Conservation (phyloP, 2,329 filamentous ascomycete species). For the Clarireedia paspali region DNA sequence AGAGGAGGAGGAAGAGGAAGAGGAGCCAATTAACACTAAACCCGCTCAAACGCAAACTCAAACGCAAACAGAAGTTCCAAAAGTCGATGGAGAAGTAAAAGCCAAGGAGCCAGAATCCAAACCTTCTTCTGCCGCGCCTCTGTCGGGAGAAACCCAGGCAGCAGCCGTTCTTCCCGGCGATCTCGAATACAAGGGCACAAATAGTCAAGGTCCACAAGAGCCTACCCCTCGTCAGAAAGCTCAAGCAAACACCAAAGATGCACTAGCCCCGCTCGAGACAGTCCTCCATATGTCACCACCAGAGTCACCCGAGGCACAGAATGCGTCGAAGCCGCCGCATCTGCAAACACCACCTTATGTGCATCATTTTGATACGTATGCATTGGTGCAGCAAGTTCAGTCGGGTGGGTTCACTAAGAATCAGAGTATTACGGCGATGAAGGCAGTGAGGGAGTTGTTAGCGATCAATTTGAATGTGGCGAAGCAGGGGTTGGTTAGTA, state of each 20-base stretch:
- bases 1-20: slow-evolving; percentile 9
- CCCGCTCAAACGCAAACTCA: slow-evolving; percentile 3
- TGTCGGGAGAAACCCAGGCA: slow-evolving; percentile 24
- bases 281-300: slow-evolving; percentile 41
- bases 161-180: slow-evolving; percentile 21
- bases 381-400: slow-evolving; percentile 72
- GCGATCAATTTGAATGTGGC: slow-evolving; percentile 75
- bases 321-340: slow-evolving; percentile 51
- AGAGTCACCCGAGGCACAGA: slow-evolving; percentile 29
- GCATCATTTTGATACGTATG: slow-evolving; percentile 95
- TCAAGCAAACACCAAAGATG: slow-evolving; percentile 29
- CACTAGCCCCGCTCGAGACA: slow-evolving; percentile 40
- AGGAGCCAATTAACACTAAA: not conserved
- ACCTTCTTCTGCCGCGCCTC: slow-evolving; percentile 16
- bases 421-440: slow-evolving; percentile 85
- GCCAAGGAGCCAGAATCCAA: slow-evolving; percentile 2
- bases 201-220: slow-evolving; percentile 5
- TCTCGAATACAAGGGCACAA: slow-evolving; percentile 3
- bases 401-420: slow-evolving; percentile 61
- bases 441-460: slow-evolving; percentile 72
- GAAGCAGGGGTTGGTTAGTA: slow-evolving; percentile 72
- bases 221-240: slow-evolving; percentile 17
- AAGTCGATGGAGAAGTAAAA: not conserved
- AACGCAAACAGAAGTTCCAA: slow-evolving; percentile 1
- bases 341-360: slow-evolving; percentile 71